These are phyloP conservation scores for Perilla frutescens DNA, from an alignment of 257 asterid species.

Conservation along the genomic window DNA sequence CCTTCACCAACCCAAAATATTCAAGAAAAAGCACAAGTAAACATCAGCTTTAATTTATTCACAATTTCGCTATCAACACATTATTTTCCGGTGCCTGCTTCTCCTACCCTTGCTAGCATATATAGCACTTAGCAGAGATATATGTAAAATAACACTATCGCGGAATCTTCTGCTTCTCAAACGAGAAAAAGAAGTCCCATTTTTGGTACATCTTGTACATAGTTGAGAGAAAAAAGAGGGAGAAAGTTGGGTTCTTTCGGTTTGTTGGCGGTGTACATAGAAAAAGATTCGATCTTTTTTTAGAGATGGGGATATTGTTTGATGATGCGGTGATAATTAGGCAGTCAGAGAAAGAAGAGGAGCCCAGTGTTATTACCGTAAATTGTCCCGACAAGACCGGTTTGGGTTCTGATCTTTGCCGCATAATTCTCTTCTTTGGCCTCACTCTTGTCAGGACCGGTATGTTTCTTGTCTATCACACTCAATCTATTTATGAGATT, in stretches of 20 bases:
- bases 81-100: not conserved
- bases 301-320: conserved; percentile 61
- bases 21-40: conserved; percentile 4
- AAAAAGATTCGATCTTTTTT: conserved; percentile 26
- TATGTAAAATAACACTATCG: not conserved
- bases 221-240: not conserved
- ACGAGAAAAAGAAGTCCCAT: not conserved
- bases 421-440: conserved; percentile 84
- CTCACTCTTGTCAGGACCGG: conserved; percentile 78
- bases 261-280: not conserved
- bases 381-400: conserved; percentile 96
- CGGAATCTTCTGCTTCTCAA: not conserved
- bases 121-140: not conserved
- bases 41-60: not conserved
- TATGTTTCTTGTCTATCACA: conserved; percentile 34
- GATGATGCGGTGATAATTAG: conserved; percentile 79
- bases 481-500: not conserved
- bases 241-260: not conserved
- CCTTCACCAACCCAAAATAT: conserved; percentile 27
- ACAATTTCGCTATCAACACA: conserved; percentile 13
- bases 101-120: not conserved
- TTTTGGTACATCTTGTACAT: not conserved
- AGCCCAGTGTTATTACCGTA: conserved; percentile 79
- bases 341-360: conserved; percentile 68
- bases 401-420: conserved; percentile 87